phyloP scores from a whole-genome alignment of 2,329 filamentous ascomycete species.

The Beauveria scarabaeidicola region DNA sequence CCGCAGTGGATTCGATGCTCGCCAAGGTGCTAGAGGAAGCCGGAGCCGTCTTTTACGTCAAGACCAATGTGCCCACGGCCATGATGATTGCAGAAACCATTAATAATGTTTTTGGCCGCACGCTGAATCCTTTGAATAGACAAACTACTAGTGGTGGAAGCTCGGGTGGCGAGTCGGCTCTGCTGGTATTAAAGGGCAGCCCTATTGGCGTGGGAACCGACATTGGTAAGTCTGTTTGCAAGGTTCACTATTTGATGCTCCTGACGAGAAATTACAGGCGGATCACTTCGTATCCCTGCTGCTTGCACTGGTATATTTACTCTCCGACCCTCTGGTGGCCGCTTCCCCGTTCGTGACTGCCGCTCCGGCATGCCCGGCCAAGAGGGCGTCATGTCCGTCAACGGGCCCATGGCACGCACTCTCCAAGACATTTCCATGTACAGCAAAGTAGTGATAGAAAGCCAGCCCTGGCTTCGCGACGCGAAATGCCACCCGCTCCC shows the following conservation, averaged over 20 bases:
- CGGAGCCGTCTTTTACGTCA: constrained; percentile 48
- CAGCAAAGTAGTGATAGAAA: constrained; percentile 40
- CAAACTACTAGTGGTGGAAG: constrained; percentile 54
- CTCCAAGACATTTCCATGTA: constrained; percentile 49
- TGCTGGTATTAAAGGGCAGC: constrained; percentile 51
- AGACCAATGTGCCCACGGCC: constrained; percentile 51
- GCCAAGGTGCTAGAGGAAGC: constrained; percentile 33
- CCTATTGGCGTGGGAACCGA: constrained; percentile 56
- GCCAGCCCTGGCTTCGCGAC: constrained; percentile 48
- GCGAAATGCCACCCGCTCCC: constrained; percentile 51
- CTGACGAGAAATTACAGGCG: constrained; percentile 25
- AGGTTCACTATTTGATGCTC: rapidly evolving
- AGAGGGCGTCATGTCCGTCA: constrained; percentile 55
- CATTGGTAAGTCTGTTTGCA: constrained; percentile 31
- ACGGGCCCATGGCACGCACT: constrained; percentile 52
- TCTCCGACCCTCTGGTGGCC: constrained; percentile 46
- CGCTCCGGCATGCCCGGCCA: constrained; percentile 55
- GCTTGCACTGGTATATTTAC: constrained; percentile 51
- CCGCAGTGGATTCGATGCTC: constrained; percentile 31
- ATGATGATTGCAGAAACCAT: constrained; percentile 63
- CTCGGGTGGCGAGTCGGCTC: constrained; percentile 58
- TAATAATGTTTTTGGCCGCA: constrained; percentile 57
- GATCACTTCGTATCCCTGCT: constrained; percentile 44
- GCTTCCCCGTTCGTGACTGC: constrained; percentile 47
- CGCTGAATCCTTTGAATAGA: constrained; percentile 52